Evolutionary conservation across 1,139 yeast species (phyloP), one percentile per base, ranked within the genome.

Genomic region (Suzukiozyma palmioleophila): DNA sequence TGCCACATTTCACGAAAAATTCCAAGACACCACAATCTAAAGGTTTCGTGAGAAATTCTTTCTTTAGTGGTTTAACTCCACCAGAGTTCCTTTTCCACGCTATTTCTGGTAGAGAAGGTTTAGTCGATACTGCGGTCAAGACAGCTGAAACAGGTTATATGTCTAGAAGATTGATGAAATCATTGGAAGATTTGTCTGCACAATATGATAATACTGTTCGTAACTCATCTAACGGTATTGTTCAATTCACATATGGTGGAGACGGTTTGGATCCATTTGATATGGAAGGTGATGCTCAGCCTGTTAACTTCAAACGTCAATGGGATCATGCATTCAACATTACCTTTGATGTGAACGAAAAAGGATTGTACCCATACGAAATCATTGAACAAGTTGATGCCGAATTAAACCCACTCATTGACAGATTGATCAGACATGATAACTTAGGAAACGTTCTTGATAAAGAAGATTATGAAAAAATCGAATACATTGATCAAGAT

Each of bases 71-170:
- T 8, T 72, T 94, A 49, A 77, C 92, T 5, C 98, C 99, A 3
- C 96, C 98, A 3, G 99, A 94, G 59, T 94, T 94, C 61, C 70
- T 94, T 50, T 94, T 92, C 75, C 99, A 94, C 61, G 97, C 99
- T 48, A 94, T 94, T 66, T 92, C 98, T 6, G 99, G 99, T 62
- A 86, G 99, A 74, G 99, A 94, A 74, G 99, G 99, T 62, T 73
- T 94, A 62, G 98, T 94, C 41, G 99, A 94, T 73, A 94, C 99
- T 12, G 98, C 97, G 7, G 98, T 94, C 42, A 94, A 94, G 60
- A 94, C 99, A 25, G 98, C 98, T 3, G 98, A 94, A 62, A 94
- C 99, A 7, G 99, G 99, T 60, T 94, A 94, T 64, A 94, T 92
- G 95, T 92, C 98, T 13, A 86, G 99, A 66, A 83, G 99, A 64